phyloP scores from a whole-genome alignment of 164 flowering plant species.

The Stephania yunnanensis region DNA sequence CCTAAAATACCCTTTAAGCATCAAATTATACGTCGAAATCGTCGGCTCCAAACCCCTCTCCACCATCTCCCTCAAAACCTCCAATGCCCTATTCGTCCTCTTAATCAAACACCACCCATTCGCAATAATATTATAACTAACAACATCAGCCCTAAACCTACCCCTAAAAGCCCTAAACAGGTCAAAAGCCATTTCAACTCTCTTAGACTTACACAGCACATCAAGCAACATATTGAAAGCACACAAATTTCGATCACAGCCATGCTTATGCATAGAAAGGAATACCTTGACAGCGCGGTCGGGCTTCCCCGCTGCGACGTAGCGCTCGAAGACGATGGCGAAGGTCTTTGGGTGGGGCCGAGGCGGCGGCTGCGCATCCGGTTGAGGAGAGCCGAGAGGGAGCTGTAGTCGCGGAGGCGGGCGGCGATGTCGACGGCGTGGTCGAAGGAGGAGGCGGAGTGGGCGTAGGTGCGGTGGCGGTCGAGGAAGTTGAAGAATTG shows the following conservation, averaged over 20 bases:
- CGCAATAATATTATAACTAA: constrained; percentile 72
- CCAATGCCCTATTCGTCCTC: constrained; percentile 60
- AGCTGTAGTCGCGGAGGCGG: constrained; percentile 55
- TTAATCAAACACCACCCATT: constrained; percentile 86
- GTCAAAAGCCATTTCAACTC: constrained; percentile 66
- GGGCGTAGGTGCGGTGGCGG: constrained; percentile 45
- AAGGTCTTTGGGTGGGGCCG: constrained; percentile 63
- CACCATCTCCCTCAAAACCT: constrained; percentile 78
- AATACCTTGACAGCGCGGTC: constrained; percentile 69
- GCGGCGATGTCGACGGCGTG: constrained; percentile 77
- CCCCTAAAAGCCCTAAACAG: constrained; percentile 48
- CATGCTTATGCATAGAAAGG: constrained; percentile 70
- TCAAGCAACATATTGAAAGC: constrained; percentile 76
- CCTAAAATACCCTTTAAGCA: constrained; percentile 77
- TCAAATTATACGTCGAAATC: constrained; percentile 52
- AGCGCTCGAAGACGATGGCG: constrained; percentile 68
- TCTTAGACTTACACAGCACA: constrained; percentile 56
- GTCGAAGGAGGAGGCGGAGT: constrained; percentile 55
- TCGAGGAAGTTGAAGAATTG: constrained; percentile 53
- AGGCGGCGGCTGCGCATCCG: constrained; percentile 48
- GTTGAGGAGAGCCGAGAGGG: constrained; percentile 50
- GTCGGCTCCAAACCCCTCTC: constrained; percentile 60
- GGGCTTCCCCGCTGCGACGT: constrained; percentile 55
- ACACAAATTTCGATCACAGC: constrained; percentile 58
- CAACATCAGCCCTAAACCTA: constrained; percentile 54